Base-by-base conservation (phyloP, 371 early-diverging fungal species). In the Apophysomyces ossiformis region DNA sequence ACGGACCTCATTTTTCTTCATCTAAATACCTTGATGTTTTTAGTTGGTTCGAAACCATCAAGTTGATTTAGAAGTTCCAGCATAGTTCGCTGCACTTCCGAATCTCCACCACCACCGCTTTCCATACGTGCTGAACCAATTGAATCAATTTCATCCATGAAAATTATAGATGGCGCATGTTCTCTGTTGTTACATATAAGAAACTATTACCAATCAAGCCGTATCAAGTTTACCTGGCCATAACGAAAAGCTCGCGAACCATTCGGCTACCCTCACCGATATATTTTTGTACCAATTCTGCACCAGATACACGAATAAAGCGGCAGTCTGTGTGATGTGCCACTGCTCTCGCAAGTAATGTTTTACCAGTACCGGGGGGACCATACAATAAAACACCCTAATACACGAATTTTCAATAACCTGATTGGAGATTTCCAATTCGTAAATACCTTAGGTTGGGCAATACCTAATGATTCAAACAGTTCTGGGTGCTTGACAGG, bases 91-190 rank as follows among this genome's bases (percentile, higher is more conserved):
- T 82, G 83, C 60, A 99, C 99, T 81, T 99, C 99, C 73, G 99
- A 99, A 80, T 99, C 99, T 57, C 98, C 99, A 41, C 82, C 82
- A 64, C 98, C 98, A 60, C 96, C 95, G 72, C 99, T 99, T 78
- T 98, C 99, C 76, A 95, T 95, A 74, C 99, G 93, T 32, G 99
- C 97, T 46, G 95, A 99, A 77, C 99, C 99, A 79, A 99, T 99
- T 36, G 99, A 99, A 81, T 99, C 99, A 39, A 99, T 94, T 86
- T 99, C 99, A 79, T 99, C 99, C 89, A 99, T 99, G 79, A 99
- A 99, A 64, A 99, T 99, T 74, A 99, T 99, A 73, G 99, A 99
- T 5, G 99, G 99, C 71, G 83, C 83, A 64, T 82, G 83, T 93
- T 99, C 87, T 98, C 99, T 63, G 93, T 87, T 37, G n/a, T 15